Percentiles rank a stretch among this genome's conserved stretches.
Conservation (phyloP, 306 rosid genomes). For the Malus domestica region DNA sequence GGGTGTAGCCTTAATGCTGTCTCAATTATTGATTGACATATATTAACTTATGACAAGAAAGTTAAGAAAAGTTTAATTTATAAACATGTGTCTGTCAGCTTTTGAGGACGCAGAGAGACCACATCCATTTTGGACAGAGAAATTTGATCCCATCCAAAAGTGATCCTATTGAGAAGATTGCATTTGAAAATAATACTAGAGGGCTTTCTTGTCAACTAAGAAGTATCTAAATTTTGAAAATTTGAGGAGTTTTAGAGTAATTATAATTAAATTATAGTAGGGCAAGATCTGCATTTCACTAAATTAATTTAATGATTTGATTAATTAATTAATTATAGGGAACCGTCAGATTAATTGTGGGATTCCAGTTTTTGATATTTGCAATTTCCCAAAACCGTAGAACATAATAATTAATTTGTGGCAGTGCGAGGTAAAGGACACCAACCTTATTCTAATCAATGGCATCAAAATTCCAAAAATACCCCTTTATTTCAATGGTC, state of each 20-base stretch:
- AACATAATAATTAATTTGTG: neutral
- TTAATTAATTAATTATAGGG: neutral
- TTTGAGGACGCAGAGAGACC: too few species aligned
- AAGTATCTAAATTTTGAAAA: neutral
- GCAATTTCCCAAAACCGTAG: constrained; percentile 1
- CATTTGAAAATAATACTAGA: too few species aligned
- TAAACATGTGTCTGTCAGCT: too few species aligned
- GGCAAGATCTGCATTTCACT: neutral
- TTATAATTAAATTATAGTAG: neutral
- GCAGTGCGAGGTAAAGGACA: neutral
- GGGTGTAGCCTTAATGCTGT: too few species aligned
- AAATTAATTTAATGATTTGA: neutral
- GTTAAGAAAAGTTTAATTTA: too few species aligned
- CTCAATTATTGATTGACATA: too few species aligned
- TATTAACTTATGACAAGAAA: too few species aligned
- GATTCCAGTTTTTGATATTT: constrained; percentile 17
- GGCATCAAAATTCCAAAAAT: neutral
- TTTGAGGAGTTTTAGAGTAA: neutral
- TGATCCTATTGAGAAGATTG: too few species aligned
- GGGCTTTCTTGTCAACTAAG: too few species aligned
- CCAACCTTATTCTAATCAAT: neutral
- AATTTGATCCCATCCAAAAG: too few species aligned
- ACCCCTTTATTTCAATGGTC: neutral
- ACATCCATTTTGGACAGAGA: too few species aligned
- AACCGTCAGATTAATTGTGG: neutral